phyloP scores from a whole-genome alignment of 345 rosid species.

The Brassica cretica region DNA sequence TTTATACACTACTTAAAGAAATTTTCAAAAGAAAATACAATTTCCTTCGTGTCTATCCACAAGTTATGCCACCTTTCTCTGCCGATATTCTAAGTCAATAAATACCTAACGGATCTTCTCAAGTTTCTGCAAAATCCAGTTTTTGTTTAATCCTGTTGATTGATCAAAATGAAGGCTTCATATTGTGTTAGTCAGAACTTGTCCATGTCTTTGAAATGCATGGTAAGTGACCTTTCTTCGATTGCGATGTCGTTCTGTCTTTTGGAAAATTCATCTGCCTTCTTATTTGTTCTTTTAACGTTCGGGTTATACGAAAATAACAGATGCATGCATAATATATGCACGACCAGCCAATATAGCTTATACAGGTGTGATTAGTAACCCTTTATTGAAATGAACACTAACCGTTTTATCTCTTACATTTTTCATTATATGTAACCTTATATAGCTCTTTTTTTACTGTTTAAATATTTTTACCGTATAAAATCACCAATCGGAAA shows the following conservation, averaged over 20 bases:
- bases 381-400: no score
- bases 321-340: not conserved
- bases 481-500: no score
- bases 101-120: conserved; percentile 2
- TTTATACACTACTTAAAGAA: not conserved
- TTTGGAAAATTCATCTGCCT: not conserved
- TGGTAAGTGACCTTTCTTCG: conserved; percentile 12
- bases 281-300: not conserved
- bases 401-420: no score
- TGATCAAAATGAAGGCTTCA: conserved; percentile 10
- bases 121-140: not conserved
- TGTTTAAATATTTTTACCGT: no score
- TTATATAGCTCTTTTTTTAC: no score
- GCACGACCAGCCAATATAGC: no score
- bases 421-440: no score
- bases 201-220: conserved; percentile 14
- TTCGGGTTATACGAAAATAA: not conserved
- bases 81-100: conserved; percentile 3
- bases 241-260: not conserved
- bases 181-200: conserved; percentile 6
- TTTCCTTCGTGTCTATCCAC: not conserved
- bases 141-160: not conserved
- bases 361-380: no score
- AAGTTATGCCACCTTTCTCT: not conserved
- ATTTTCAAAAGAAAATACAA: not conserved